Evolutionary conservation across 345 rosid genomes (phyloP), one percentile per base, ranked within the genome.

Genomic region (Garcia nutans): DNA sequence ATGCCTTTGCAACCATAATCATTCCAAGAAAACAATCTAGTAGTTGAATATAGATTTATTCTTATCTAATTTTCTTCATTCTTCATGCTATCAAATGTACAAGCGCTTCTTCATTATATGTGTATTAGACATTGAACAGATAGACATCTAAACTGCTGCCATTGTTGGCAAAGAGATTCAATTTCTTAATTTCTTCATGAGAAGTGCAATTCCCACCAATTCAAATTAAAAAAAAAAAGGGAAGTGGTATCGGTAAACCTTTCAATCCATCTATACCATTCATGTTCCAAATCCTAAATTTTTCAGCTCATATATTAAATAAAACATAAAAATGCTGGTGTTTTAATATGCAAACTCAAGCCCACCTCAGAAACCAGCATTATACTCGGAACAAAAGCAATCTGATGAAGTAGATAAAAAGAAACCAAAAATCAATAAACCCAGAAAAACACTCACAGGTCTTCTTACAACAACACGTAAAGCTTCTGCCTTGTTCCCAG

Each of bases 391-490:
- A 50, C 9, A 8, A 74, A 52, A 31, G 50, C 33, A 50, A 74
- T 54, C n/a, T n/a, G 22, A 26, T 55, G 8, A 42, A 20, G 16
- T 6, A 69, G 44, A 26, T 19, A 41, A 70, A 62, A 42, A 61
- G 26, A 47, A 49, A 55, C 50, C 41, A 41, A 68, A 20, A 15
- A 0, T 52, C 70, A 28, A 47, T n/a, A 56, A 76, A 73, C 42
- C 3, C 59, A 41, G 49, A 41, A 75, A 58, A 52, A 85, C 37
- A 84, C 98, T 85, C 66, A 94, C 98, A 74, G 97, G 82, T 80
- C 84, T 90, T 86, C 89, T 87, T 55, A 87, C 91, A 50, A 78
- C 76, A 65, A 88, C 86, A 28, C 85, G 85, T 82, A 84, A 85
- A 74, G 68, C 67, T 44, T 76, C 75, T 60, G 75, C 33, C 85